Percentiles rank a stretch among this genome's conserved stretches.
Conservation (phyloP, 1,284 basidiomycete genomes). For the Ustilago cynodontis region DNA sequence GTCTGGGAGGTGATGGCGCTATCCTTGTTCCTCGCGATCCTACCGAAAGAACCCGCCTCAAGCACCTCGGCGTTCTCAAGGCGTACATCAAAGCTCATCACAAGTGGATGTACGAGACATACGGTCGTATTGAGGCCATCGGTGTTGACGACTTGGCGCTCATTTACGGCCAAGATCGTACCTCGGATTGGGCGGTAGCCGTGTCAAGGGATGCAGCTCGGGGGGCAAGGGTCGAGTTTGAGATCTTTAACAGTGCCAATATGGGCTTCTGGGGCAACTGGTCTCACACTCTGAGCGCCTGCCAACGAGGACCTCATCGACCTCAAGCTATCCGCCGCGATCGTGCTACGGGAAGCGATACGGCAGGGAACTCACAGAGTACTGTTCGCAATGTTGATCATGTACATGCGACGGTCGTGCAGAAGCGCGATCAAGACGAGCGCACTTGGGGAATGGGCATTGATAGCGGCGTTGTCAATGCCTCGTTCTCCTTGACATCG, state of each 20-base stretch:
- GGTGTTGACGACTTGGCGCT: constrained; percentile 51
- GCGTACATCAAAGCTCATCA: constrained; percentile 56
- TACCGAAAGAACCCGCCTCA: constrained; percentile 50
- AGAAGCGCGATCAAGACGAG: background rate
- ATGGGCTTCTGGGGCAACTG: constrained; percentile 56
- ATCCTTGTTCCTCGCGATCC: constrained; percentile 60
- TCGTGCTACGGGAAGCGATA: background rate
- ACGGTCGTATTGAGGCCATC: constrained; percentile 56
- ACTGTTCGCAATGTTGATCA: constrained; percentile 13
- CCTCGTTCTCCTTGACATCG: constrained; percentile 18
- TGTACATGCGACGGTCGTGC: constrained; percentile 6
- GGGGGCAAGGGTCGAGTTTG: constrained; percentile 56
- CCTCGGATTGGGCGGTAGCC: constrained; percentile 60
- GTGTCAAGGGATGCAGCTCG: constrained; percentile 51
- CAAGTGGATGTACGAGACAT: constrained; percentile 55
- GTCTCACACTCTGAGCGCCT: constrained; percentile 54
- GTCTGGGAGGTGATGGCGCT: constrained; percentile 57
- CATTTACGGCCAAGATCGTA: constrained; percentile 56
- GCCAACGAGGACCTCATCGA: constrained; percentile 55
- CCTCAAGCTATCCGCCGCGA: constrained; percentile 2
- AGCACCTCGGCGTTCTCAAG: constrained; percentile 58
- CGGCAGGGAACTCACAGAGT: background rate
- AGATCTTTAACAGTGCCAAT: constrained; percentile 46
- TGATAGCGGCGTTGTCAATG: constrained; percentile 27
- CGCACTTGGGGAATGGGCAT: constrained; percentile 18